A percentile compares a stretch with the other conserved stretches of the same genome.
phyloP scores from a whole-genome alignment of 441 rosid genomes.

The Raphanus hybrid region DNA sequence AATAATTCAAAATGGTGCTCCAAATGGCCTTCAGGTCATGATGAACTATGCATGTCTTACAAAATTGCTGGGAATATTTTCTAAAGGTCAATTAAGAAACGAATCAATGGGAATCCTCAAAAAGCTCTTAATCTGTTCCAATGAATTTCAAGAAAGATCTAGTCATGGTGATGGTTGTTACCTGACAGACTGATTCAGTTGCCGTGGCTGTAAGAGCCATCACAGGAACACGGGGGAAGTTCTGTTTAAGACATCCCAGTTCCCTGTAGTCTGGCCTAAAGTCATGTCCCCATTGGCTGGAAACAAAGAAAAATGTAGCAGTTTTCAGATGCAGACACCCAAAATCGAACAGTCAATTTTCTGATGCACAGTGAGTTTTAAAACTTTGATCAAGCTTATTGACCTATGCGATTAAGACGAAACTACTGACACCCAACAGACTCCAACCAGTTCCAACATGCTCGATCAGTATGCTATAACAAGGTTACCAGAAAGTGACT shows the following conservation, averaged over 20 bases:
- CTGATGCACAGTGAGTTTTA: background rate
- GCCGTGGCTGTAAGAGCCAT: conserved; percentile 97
- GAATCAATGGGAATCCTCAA: conserved; percentile 1
- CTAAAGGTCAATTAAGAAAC: background rate
- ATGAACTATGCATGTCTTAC: background rate
- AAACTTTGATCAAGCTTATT: conserved; percentile 1
- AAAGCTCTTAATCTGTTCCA: background rate
- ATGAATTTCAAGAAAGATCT: conserved; percentile 5
- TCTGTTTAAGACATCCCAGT: conserved; percentile 86
- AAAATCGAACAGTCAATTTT: conserved; percentile 6
- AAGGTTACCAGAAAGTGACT: background rate
- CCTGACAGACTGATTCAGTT: conserved; percentile 83
- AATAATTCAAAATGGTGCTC: conserved; percentile 18
- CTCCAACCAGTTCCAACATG: conserved; percentile 7
- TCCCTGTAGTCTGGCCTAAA: conserved; percentile 93
- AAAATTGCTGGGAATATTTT: conserved; percentile 14
- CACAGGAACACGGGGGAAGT: conserved; percentile 75
- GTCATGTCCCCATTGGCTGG: conserved; percentile 99
- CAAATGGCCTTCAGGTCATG: conserved; percentile 16
- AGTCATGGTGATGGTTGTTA: conserved; percentile 33
- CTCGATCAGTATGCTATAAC: background rate
- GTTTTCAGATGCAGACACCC: conserved; percentile 8
- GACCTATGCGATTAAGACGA: background rate
- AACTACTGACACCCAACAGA: conserved; percentile 2
- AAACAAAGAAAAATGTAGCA: conserved; percentile 29